Evolutionary conservation across 768 basidiomycete genomes (phyloP), one percentile per base, ranked within the genome.

Genomic region (Boletus sp.): DNA sequence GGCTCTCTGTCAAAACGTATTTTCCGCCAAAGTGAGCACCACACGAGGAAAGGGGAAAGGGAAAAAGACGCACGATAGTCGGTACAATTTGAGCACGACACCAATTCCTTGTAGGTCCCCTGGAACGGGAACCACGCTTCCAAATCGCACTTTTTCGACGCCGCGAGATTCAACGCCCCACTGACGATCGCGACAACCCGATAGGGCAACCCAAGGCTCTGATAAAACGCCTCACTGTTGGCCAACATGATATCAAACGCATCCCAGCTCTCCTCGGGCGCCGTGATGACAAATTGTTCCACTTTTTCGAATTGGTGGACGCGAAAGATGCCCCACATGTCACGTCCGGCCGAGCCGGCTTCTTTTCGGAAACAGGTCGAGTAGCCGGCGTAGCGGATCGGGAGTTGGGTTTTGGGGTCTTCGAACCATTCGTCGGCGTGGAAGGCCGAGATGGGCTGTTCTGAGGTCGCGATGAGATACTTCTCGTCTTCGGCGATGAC

Each of bases 121-220:
- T 98, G 97, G 83, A 92, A 98, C 2, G 97, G 97, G 82, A 99
- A 99, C 92, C 94, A 99, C 54, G 97, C 97, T 73, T 99, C 97
- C 55, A 99, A 72, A 73, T 99, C 97, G 70, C 87, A 93, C 77
- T 99, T 99, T 77, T 97, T 93, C 47, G 95, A 83, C 23, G 97
- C 97, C 0, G 97, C 97, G 61, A 98, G 81, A 74, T 99, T 99
- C 61, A 99, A 76, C 30, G 95, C 97, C 15, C 97, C 93, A 42
- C 94, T 97, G 38, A 96, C 97, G 67, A 99, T 98, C 8, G 83
- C 87, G 52, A 97, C 92, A 53, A 98, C 83, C 21, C 92, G 87
- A 72, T 98, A 99, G 13, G 96, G 85, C 54, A 99, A 68, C 15
- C 87, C 88, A 52, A 99, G 83, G 73, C 90, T 93, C 81, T 98